Base-by-base conservation (phyloP, 2,329 filamentous ascomycete species). In the Epichloe gansuensis region DNA sequence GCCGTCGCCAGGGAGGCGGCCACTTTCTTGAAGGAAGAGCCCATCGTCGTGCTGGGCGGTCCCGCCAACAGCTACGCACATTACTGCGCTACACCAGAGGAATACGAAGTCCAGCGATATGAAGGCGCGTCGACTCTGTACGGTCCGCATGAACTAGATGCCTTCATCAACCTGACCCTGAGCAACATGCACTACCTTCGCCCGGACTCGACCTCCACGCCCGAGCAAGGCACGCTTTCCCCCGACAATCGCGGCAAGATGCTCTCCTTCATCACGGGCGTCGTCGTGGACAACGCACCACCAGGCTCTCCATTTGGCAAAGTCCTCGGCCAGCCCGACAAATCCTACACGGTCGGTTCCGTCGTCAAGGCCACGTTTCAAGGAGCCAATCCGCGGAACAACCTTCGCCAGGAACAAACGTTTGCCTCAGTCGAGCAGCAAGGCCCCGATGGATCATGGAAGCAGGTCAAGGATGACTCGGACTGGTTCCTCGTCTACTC, bases 101-200 rank as follows among this genome's bases (percentile, higher is more conserved):
- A 95, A 66, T 94, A 93, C 65, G 70, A 71, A 12, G 74, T 93
- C 45, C 91, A 96, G 69, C 84, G 91, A 9, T 96, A 96, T 68
- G 91, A 97, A 70, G 91, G 90, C n/a, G 91, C 88, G 0, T 91
- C 86, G 6, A 97, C 91, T 0, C 79, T 97, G 2, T 93, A 87
- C 64, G 91, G 91, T 0, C 85, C 78, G 2, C 81, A 89, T 66
- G 87, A 89, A 0, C 76, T 96, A 11, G 80, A 85, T 38, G 91
- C 89, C 1, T 93, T 93, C 70, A 87, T 96, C 70, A 90, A 94
- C 66, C 74, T 91, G 43, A 90, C 88, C 0, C 73, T 89, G n/a
- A 81, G 85, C 64, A 77, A 65, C 52, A 52, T 68, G 52, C 60
- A 70, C 71, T 51, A 71, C 71, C 45, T 66, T 70, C 55, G 57